Percentiles rank a stretch among this genome's conserved stretches.
These are phyloP conservation scores for Tubosaeta sp. DNA, from an alignment of 768 basidiomycete genomes.

Conservation along the genomic window DNA sequence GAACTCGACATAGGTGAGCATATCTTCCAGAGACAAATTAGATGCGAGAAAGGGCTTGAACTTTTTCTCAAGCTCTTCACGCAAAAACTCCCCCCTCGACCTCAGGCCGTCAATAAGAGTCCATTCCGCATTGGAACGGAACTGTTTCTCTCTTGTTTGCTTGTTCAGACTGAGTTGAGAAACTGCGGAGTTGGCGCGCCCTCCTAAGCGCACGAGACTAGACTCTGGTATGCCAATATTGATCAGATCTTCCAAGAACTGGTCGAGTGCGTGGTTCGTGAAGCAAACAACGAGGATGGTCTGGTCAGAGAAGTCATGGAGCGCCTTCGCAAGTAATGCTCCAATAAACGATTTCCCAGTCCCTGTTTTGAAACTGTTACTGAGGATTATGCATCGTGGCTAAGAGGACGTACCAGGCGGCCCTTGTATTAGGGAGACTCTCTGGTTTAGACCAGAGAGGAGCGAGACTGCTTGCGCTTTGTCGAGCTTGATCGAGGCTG, in stretches of 20 bases:
- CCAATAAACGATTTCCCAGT: conserved; percentile 77
- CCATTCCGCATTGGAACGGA: conserved; percentile 36
- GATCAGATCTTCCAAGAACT: conserved; percentile 61
- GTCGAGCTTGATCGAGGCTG: conserved; percentile 47
- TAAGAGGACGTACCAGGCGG: conserved; percentile 50
- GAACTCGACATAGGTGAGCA: conserved; percentile 50
- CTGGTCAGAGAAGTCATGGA: conserved; percentile 44
- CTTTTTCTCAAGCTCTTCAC: conserved; percentile 19
- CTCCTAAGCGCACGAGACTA: conserved; percentile 50
- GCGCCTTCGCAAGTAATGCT: conserved; percentile 56
- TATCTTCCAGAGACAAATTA: conserved; percentile 21
- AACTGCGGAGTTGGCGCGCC: conserved; percentile 48
- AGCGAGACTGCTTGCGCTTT: conserved; percentile 45
- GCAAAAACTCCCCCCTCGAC: conserved; percentile 30
- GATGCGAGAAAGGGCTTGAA: conserved; percentile 29
- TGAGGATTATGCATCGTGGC: no score
- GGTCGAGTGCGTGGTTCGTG: conserved; percentile 73
- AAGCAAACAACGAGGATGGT: conserved; percentile 68
- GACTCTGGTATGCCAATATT: conserved; percentile 50
- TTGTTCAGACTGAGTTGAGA: conserved; percentile 42
- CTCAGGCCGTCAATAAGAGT: conserved; percentile 39
- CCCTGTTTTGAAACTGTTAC: conserved; percentile 34
- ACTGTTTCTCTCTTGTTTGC: conserved; percentile 27
- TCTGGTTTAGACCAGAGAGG: conserved; percentile 50
- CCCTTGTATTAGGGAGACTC: conserved; percentile 62